Evolutionary conservation across 2,329 filamentous ascomycete species (phyloP).

Genomic region (Fusarium hostae): DNA sequence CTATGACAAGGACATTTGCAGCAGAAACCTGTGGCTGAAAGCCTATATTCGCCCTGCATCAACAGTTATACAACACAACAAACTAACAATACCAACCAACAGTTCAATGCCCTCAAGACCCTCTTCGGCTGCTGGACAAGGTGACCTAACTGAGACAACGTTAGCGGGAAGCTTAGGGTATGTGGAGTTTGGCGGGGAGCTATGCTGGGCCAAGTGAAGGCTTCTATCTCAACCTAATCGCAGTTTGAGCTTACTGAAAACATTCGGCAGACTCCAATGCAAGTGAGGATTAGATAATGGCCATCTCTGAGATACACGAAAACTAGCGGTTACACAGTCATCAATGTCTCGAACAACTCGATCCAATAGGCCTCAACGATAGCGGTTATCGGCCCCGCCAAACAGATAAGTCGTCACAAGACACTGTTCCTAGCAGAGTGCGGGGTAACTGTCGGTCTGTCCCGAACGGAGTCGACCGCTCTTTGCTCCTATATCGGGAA

Average conservation of each 20-base stretch:
- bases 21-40: accelerated
- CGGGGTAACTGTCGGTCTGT: constrained; percentile 36
- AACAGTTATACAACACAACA: too few relatives aligned
- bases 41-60: not conserved
- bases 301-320: not conserved
- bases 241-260: too few relatives aligned
- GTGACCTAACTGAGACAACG: too few relatives aligned
- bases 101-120: accelerated
- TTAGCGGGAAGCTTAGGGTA: not conserved
- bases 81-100: accelerated
- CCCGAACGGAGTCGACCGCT: constrained; percentile 30
- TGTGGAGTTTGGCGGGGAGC: not conserved
- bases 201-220: not conserved
- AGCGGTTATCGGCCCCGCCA: constrained; percentile 10
- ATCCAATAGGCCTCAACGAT: not conserved
- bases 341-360: not conserved
- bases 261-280: too few relatives aligned
- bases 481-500: constrained; percentile 20
- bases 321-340: not conserved
- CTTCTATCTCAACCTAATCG: not conserved
- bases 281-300: not conserved
- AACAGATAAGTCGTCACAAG: constrained; percentile 24
- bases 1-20: too few relatives aligned
- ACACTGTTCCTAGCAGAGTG: constrained; percentile 6
- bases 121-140: accelerated